Base-by-base conservation (phyloP, 176 grass and related monocot species). In the Dactylis glomerata region DNA sequence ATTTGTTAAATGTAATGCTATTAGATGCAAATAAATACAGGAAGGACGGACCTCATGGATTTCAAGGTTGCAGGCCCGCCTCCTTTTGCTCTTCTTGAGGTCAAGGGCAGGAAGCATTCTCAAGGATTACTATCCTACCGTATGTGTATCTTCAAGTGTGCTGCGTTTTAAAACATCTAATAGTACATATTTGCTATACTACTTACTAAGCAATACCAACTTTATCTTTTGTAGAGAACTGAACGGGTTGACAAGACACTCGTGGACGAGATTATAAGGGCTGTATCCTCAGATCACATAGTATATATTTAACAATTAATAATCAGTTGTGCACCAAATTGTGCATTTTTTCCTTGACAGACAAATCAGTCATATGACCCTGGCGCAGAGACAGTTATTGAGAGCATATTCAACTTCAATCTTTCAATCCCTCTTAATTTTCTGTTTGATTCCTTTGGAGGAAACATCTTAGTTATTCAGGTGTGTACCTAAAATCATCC, bases 371-470 rank as follows among this genome's bases (percentile, higher is more conserved):
- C 93, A n/a, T 93, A 95, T 93, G 93, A 98, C 89, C 96, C 96
- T 89, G 96, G 96, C 40, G 93, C 91, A 75, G 50, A 47, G 75
- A 83, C 78, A 32, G 86, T 95, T 83, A 84, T 98, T 52, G 91
- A 95, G 85, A 92, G 87, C 63, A 75, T 98, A 87, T 90, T 95
- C 55, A 92, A 83, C 56, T 92, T 98, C 45, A 86, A 93, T 63
- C 85, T 98, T 86, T 93, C 96, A 1, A 92, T 98, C 90, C 96
- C 93, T 75, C 93, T 98, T 38, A 95, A 98, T 81, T 94, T 93
- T 75, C 79, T 98, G 17, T 86, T 98, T 67, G 89, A 92, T 85
- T 95, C 89, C 70, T 98, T 92, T 84, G 93, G 93, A 78, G 93
- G 96, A 87, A 84, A 86, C 24, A 73, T 98, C 40, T 90, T 98